Base-by-base conservation (phyloP, 176 grass and related monocot species). In the Typha latifolia region DNA sequence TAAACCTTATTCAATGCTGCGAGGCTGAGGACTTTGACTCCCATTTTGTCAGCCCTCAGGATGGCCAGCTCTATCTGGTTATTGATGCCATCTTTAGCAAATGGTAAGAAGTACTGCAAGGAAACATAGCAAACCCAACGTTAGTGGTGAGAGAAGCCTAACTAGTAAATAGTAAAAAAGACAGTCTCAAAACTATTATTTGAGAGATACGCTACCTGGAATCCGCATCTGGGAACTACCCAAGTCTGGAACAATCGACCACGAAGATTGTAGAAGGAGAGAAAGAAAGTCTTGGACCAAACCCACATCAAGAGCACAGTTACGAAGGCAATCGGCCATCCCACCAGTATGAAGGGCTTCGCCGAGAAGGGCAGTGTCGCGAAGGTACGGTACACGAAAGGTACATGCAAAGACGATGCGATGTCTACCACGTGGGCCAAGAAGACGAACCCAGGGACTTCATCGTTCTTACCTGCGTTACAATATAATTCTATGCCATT, bases 1-100 rank as follows among this genome's bases (percentile, higher is more conserved):
- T n/a, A 4, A 4, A 87, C 93, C 93, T 97, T 97, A 76, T 92
- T 97, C 2, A 97, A 82, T 52, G 93, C 93, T 2, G 93, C 93
- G 1, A 97, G 93, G 78, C 93, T 97, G 61, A 97, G 31, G 34
- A 97, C 93, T 27, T 92, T 90, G 55, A 84, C 78, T 11, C 93
- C 88, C 75, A 92, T 77, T 14, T 84, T 90, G 13, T 97, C 66
- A 0, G 93, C 93, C 66, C 93, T 82, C 0, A 90, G 78, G 18
- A 97, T 92, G 47, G 85, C 88, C 0, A 87, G 78, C 69, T 97
- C 93, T 67, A 97, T 97, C 69, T 92, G 85, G 1, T 74, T 48
- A 78, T 97, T 97, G 65, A 97, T 97, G 26, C 88, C 82, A 47
- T 92, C 69, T 70, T 84, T 89, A 13, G 81, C 85, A 12, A 79